phyloP scores from a whole-genome alignment of 2,329 filamentous ascomycete genomes.

The Monosporascus sp. region DNA sequence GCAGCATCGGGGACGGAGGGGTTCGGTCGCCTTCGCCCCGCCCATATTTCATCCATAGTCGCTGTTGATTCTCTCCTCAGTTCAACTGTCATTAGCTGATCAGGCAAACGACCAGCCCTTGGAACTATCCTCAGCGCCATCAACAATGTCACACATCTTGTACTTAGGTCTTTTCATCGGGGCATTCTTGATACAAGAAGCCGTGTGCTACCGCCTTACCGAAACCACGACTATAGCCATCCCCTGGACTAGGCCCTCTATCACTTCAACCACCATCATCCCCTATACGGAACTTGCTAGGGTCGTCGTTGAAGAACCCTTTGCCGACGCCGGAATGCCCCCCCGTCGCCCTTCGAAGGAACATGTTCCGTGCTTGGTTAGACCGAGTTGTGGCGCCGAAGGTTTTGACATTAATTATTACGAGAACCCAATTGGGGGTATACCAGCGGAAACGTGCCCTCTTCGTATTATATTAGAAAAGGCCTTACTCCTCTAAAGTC shows the following conservation, averaged over 20 bases:
- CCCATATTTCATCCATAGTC: neutral
- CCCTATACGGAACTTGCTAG: neutral
- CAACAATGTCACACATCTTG: neutral
- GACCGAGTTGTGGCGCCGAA: neutral
- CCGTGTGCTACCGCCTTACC: neutral
- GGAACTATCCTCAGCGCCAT: neutral
- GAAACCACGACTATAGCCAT: neutral
- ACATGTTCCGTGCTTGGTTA: neutral
- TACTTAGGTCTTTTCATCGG: neutral
- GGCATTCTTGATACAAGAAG: neutral
- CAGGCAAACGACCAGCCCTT: neutral
- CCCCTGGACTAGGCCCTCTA: neutral
- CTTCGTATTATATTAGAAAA: constrained; percentile 3
- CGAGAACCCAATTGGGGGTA: neutral
- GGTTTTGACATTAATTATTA: constrained; percentile 2
- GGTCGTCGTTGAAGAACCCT: neutral
- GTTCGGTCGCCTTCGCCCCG: neutral
- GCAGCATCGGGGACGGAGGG: neutral
- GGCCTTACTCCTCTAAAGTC: neutral
- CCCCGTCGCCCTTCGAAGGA: neutral
- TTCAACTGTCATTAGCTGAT: neutral
- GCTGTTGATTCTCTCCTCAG: neutral
- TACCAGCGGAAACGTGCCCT: neutral
- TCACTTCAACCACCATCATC: neutral
- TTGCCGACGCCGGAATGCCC: neutral